Percentiles rank a stretch among this genome's conserved stretches.
These are phyloP conservation scores for Massarina eburnea DNA, from an alignment of 2,329 filamentous ascomycete genomes.

Conservation along the genomic window DNA sequence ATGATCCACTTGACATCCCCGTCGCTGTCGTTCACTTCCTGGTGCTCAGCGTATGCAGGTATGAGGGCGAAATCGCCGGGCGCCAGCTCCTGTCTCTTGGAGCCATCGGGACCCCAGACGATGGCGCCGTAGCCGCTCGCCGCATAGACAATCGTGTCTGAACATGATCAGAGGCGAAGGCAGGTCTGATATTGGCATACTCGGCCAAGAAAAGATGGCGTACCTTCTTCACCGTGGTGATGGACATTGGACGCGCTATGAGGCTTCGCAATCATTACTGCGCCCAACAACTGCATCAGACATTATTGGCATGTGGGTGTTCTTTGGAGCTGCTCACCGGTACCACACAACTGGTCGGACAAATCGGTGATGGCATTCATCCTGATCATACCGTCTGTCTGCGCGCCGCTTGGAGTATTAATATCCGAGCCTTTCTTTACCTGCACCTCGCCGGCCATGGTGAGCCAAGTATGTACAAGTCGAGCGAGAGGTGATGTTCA, in stretches of 20 bases:
- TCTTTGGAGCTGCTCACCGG: slow-evolving; percentile 53
- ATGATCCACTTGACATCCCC: slow-evolving; percentile 68
- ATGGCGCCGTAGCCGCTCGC: slow-evolving; percentile 63
- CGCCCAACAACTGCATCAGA: too few species aligned
- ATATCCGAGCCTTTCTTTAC: slow-evolving; percentile 34
- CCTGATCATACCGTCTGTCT: slow-evolving; percentile 53
- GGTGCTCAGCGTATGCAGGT: slow-evolving; percentile 70
- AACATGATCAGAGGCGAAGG: background rate
- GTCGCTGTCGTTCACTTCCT: slow-evolving; percentile 67
- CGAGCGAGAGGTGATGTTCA: too few species aligned
- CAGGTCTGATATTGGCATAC: background rate
- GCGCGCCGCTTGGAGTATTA: slow-evolving; percentile 44
- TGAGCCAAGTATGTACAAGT: too few species aligned
- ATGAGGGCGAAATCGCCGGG: slow-evolving; percentile 71
- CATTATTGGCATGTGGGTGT: too few species aligned
- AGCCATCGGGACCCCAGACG: slow-evolving; percentile 56
- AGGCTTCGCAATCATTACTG: slow-evolving; percentile 66
- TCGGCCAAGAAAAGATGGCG: slow-evolving; percentile 19
- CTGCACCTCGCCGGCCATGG: slow-evolving; percentile 29
- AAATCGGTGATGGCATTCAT: slow-evolving; percentile 63
- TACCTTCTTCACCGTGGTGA: slow-evolving; percentile 70
- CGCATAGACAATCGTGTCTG: slow-evolving; percentile 70
- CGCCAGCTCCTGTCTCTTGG: slow-evolving; percentile 58
- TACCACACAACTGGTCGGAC: slow-evolving; percentile 67
- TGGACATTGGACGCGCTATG: slow-evolving; percentile 64